Conservation (phyloP, 164 flowering plant genomes). For the Magnolia officinalis region DNA sequence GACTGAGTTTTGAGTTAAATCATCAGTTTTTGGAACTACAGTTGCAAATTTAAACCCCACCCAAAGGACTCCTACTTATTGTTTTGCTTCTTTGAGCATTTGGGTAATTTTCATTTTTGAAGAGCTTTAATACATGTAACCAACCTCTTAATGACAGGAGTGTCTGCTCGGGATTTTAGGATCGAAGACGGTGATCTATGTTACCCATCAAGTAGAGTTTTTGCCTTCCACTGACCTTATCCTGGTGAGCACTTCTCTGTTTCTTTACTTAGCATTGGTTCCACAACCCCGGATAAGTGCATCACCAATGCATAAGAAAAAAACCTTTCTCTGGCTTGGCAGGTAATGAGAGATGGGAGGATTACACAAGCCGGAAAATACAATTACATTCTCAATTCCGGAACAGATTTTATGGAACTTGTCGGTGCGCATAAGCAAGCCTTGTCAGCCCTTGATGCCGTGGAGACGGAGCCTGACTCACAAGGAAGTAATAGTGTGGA, state of each 20-base stretch:
- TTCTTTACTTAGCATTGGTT: background rate
- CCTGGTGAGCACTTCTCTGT: conserved; percentile 37
- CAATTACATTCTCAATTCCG: conserved; percentile 60
- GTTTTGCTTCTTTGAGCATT: background rate
- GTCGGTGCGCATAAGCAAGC: conserved; percentile 85
- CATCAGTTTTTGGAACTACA: too few relatives aligned
- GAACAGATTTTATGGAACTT: conserved; percentile 83
- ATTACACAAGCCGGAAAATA: conserved; percentile 83
- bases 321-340: conserved; percentile 1
- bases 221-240: conserved; percentile 67
- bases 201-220: conserved; percentile 78
- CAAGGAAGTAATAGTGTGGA: conserved; percentile 9
- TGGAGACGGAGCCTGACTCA: conserved; percentile 18
- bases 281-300: too few relatives aligned
- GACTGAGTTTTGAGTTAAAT: too few relatives aligned
- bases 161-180: conserved; percentile 51
- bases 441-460: conserved; percentile 42
- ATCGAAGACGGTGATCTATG: conserved; percentile 64
- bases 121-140: background rate
- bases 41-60: background rate
- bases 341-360: conserved; percentile 84
- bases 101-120: background rate
- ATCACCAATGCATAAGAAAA: background rate
- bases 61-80: background rate
- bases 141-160: conserved; percentile 34